Base-by-base conservation (phyloP, 176 grass and related monocot genomes). In the Paspalum vaginatum region DNA sequence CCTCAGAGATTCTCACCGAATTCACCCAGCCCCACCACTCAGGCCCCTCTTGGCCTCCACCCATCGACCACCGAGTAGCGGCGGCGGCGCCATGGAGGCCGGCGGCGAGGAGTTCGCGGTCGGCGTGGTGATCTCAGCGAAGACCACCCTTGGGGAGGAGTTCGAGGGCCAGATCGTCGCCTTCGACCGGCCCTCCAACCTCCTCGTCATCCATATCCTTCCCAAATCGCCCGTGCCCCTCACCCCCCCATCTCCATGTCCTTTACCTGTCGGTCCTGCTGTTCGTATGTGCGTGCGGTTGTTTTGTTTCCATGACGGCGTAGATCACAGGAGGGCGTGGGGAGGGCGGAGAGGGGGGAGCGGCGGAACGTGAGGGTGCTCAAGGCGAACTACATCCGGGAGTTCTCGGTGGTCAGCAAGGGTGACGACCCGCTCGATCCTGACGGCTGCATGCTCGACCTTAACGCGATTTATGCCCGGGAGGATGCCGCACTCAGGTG, bases 121-220 rank as follows among this genome's bases (percentile, higher is more conserved):
- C 7, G 96, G 96, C 40, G 90, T 91, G 51, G 69, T 95, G 71
- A 84, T 99, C 72, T 93, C 92, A 37, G 74, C 89, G 20, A 84
- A 86, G 64, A 95, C 96, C 39, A 95, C 96, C 15, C 76, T 99
- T 14, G 92, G 88, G 22, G 92, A 95, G 4, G 92, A 95, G 39
- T 84, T 95, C 84, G 86, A 95, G 61, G 96, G 90, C 72, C 96
- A 99, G 88, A 93, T 98, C 92, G 85, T 98, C 48, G 85, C 86
- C 79, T 95, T 91, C 86, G 92, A 99, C 72, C 96, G 90, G 65
- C 81, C 84, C 37, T 91, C 86, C 82, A 95, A 95, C 88, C 88
- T 99, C 39, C 84, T 99, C 90, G 86, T 95, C 49, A 85, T 99
- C 65, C 96, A 99, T 99, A 99, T 99, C 96, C 96, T 95, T 93